Evolutionary conservation across 495 filamentous ascomycete genomes (phyloP).

Genomic region (Annulohypoxylon maeteangense): DNA sequence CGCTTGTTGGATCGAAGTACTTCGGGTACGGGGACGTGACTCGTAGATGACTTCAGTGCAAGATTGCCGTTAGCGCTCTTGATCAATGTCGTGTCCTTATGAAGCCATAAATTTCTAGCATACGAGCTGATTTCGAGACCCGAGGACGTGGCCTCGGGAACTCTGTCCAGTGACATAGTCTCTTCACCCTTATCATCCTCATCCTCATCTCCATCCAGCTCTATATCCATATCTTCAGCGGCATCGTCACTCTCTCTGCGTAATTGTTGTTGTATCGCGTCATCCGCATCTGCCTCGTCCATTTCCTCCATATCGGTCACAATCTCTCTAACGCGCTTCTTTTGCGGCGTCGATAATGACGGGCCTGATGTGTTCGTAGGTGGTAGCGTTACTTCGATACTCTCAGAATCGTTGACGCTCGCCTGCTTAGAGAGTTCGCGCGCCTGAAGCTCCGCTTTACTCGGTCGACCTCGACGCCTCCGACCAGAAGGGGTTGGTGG

Average conservation of each 20-base stretch:
- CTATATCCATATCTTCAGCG: constrained; percentile 16
- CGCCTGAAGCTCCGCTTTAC: constrained; percentile 44
- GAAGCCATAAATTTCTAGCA: constrained; percentile 29
- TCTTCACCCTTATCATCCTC: neutral
- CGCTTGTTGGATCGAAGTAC: constrained; percentile 29
- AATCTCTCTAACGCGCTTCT: constrained; percentile 23
- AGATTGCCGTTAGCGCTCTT: constrained; percentile 33
- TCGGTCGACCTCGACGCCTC: constrained; percentile 41
- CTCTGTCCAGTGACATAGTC: constrained; percentile 16
- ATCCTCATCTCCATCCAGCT: constrained; percentile 13
- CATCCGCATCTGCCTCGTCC: constrained; percentile 33
- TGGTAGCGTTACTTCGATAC: constrained; percentile 34
- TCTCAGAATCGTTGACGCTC: constrained; percentile 19
- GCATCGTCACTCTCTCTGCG: constrained; percentile 15
- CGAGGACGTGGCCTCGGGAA: constrained; percentile 22
- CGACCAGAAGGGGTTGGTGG: neutral
- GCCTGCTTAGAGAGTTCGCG: constrained; percentile 35
- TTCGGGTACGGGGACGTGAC: constrained; percentile 29
- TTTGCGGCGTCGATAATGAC: constrained; percentile 48
- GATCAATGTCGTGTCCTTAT: constrained; percentile 32
- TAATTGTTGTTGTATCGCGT: constrained; percentile 40
- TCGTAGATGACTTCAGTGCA: constrained; percentile 32
- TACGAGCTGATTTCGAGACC: constrained; percentile 28
- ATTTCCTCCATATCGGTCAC: constrained; percentile 34
- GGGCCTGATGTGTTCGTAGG: constrained; percentile 35